Evolutionary conservation across 2,329 filamentous ascomycete species (phyloP), one percentile per base, ranked within the genome.

Genomic region (Aspergillus tamarii): DNA sequence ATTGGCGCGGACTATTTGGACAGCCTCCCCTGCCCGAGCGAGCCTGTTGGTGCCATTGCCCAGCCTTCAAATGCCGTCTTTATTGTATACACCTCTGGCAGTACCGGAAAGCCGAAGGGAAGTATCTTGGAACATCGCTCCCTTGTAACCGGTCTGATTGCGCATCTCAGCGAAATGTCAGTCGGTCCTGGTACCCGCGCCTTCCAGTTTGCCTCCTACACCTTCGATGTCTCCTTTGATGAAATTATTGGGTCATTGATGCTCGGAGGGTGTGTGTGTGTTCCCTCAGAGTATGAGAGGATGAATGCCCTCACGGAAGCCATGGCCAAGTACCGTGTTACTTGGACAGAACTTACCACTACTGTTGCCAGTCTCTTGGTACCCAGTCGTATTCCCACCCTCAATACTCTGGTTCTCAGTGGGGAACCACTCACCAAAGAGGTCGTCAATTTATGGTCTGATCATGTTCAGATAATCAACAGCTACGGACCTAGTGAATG

Each of bases 401-500:
- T 61, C 5, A 26, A 48, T 4, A 34, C 32, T 11, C 26, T 61
- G 39, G 28, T 36, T n/a, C 55, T 61, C 23, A 43, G 54, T n/a
- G 59, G 59, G 2, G 59, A 61, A 30, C 12, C 39, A 6, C 39
- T 61, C n/a, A 19, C n/a, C 5, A 43, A 10, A 30, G 21, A 53
- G 11, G 59, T 56, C 12, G 28, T 61, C 10, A 43, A 30, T 8
- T 28, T 53, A 26, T 61, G 59, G 59, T 26, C 46, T 23, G 28
- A 36, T 16, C 9, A 46, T 19, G 28, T 45, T 11, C 39, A 32
- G 39, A 46, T 61, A 8, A 50, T 41, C 5, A 61, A 61, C 34
- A 53, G 36, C 28, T 61, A 61, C 7, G 59, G 59, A 8, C 59
- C 59, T 8, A 53, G 50, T 10, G 59, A 61, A 56, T 63, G 61